Evolutionary conservation across 2,329 filamentous ascomycete genomes (phyloP), one percentile per base, ranked within the genome.

Genomic region (Thelonectria discophora): DNA sequence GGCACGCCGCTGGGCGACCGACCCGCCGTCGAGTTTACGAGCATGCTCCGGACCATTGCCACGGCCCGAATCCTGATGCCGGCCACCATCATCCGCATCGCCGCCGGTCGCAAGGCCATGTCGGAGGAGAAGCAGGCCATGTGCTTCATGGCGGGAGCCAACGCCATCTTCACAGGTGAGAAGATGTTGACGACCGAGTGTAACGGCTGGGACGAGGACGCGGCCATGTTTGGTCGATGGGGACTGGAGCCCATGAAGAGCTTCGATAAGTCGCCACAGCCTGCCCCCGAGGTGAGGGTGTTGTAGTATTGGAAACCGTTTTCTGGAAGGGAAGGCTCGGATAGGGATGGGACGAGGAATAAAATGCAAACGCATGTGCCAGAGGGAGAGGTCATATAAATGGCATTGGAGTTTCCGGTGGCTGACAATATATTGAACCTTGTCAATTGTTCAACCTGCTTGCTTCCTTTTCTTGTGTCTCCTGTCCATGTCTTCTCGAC

Each of bases 101-200:
- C 93, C 0, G 93, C 93, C 0, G 93, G 93, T 3, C 83, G 93
- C 48, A 93, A 92, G 75, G 91, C 89, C 12, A 90, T 97, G 86
- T 85, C 86, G 4, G 93, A 97, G 79, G 92, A 95, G 78, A 90
- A 97, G 80, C 93, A 97, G 79, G 89, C 92, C 13, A 76, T 94
- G 67, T 97, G 93, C 77, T 97, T 97, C 80, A 89, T 92, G 86
- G 92, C 93, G 0, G 93, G 93, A 13, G 93, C 93, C 1, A 97
- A 97, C 71, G 93, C 93, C n/a, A 90, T 97, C 34, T 97, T 97
- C 74, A 97, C 93, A 0, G 93, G 93, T 9, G 93, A 97, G 81
- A 97, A 94, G 84, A 97, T 97, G 93, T 77, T 97, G 78, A 97
- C 93, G 5, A 97, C 93, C 0, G 91, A 93, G 59, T 96, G 92